Evolutionary conservation across 495 filamentous ascomycete genomes (phyloP), one percentile per base, ranked within the genome.

Genomic region (Aspergillus asperescens): DNA sequence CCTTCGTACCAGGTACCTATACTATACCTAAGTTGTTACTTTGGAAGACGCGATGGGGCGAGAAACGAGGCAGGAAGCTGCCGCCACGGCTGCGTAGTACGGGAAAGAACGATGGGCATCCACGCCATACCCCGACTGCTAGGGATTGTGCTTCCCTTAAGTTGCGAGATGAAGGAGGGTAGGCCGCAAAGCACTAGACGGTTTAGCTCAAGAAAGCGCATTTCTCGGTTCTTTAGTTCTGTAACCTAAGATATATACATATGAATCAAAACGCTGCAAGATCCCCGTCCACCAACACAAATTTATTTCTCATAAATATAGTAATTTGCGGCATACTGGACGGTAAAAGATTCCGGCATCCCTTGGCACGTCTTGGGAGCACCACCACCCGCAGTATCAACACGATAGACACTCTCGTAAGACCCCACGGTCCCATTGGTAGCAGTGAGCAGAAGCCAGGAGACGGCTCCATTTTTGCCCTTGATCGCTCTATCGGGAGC

Each of bases 321-420:
- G 42, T 90, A 97, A 74, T 89, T 82, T 7, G 92, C 82, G 10
- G 88, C 76, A 69, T 98, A 98, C 63, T 89, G 74, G 28, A 94
- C 79, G 43, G 81, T 65, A 56, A 98, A 91, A 5, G 61, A 45
- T 24, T 70, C 66, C 1, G 75, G 65, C 76, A 81, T 73, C 1
- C 84, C 86, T 31, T 80, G 62, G 66, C 93, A 98, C 0, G 81
- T 90, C 29, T 77, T 70, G 0, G 93, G 90, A 0, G 88, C 62
- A n/a, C 72, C 76, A 15, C 93, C 93, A 8, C 89, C 89, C 2
- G 83, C 89, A 1, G 93, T 98, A 61, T 89, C 76, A 13, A 96
- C 71, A n/a, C 93, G 77, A 62, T 93, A 96, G 7, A 92, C 83
- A 60, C 88, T 79, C 68, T 84, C 81, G 55, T 87, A 81, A 13